A percentile compares a stretch with the other conserved stretches of the same genome.
These are phyloP conservation scores for Hymenochaete sp. DNA, from an alignment of 1,284 basidiomycete genomes.

Conservation along the genomic window DNA sequence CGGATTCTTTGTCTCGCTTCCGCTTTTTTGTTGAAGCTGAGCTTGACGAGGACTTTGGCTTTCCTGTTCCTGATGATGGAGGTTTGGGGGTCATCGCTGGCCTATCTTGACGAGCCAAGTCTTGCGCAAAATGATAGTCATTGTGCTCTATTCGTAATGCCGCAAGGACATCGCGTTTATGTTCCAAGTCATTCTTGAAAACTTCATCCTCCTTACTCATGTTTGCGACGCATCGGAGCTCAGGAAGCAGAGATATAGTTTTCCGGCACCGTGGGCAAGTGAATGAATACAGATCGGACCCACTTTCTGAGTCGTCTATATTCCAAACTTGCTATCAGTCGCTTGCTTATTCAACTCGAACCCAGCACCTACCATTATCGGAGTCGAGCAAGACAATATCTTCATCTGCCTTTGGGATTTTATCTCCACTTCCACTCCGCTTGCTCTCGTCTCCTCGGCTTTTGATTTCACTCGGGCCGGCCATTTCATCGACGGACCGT, in stretches of 20 bases:
- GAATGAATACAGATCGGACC: conserved; percentile 15
- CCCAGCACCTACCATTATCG: conserved; percentile 6
- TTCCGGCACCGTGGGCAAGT: conserved; percentile 19
- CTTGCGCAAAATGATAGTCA: conserved; percentile 82
- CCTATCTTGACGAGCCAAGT: conserved; percentile 40
- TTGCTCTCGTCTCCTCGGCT: conserved; percentile 19
- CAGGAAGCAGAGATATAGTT: conserved; percentile 12
- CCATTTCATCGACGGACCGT: conserved; percentile 6
- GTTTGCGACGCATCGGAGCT: neutral
- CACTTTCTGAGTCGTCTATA: neutral
- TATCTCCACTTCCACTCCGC: neutral
- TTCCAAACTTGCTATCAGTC: too few species aligned
- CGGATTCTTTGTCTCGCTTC: conserved; percentile 33
- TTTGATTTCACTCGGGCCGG: conserved; percentile 10
- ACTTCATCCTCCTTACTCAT: neutral
- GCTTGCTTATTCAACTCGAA: too few species aligned
- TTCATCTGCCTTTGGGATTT: too few species aligned
- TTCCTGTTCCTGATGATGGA: conserved; percentile 3
- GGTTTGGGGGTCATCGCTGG: neutral
- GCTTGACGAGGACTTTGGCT: conserved; percentile 7
- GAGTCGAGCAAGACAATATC: conserved; percentile 9
- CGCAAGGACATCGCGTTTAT: conserved; percentile 31
- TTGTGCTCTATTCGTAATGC: conserved; percentile 63
- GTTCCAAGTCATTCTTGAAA: conserved; percentile 8
- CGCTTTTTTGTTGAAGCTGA: conserved; percentile 29